Percentiles rank a stretch among this genome's conserved stretches.
These are phyloP conservation scores for Apiospora hydei DNA, from an alignment of 2,329 filamentous ascomycete genomes.

Conservation along the genomic window DNA sequence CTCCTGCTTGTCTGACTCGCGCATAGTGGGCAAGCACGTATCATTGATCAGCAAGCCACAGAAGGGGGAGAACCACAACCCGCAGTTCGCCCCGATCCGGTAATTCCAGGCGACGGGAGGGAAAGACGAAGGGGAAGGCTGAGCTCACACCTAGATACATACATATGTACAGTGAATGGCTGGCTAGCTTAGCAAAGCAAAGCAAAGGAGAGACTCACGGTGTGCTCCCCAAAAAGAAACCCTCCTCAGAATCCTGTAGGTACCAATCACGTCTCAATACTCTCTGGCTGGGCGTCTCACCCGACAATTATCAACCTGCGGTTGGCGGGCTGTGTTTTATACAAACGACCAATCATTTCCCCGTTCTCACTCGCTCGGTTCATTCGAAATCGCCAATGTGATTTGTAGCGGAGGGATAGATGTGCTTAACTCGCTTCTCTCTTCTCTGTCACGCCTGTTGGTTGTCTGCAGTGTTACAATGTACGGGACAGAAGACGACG, in stretches of 20 bases:
- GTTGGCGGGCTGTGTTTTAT: slow-evolving; percentile 11
- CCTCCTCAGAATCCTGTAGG: background rate
- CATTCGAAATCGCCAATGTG: background rate
- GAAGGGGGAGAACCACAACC: background rate
- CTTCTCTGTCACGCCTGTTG: background rate
- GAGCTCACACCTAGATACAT: background rate
- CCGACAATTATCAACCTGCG: background rate
- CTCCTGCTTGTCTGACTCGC: slow-evolving; percentile 14
- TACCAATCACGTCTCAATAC: background rate
- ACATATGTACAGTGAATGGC: background rate
- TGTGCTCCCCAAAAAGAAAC: background rate
- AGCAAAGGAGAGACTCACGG: background rate
- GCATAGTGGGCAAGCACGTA: slow-evolving; percentile 11
- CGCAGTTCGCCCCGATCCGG: slow-evolving; percentile 5
- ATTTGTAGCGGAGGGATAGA: background rate
- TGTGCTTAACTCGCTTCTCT: background rate
- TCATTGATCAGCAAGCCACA: background rate
- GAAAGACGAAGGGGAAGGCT: background rate
- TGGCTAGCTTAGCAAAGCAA: background rate
- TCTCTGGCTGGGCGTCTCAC: slow-evolving; percentile 2
- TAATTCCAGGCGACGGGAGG: slow-evolving; percentile 3
- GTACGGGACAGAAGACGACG: background rate
- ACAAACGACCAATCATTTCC: background rate
- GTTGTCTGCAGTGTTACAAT: background rate
- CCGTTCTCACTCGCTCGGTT: background rate